These are phyloP conservation scores for Jackrogersella multiformis DNA, from an alignment of 495 filamentous ascomycete species.

Conservation along the genomic window DNA sequence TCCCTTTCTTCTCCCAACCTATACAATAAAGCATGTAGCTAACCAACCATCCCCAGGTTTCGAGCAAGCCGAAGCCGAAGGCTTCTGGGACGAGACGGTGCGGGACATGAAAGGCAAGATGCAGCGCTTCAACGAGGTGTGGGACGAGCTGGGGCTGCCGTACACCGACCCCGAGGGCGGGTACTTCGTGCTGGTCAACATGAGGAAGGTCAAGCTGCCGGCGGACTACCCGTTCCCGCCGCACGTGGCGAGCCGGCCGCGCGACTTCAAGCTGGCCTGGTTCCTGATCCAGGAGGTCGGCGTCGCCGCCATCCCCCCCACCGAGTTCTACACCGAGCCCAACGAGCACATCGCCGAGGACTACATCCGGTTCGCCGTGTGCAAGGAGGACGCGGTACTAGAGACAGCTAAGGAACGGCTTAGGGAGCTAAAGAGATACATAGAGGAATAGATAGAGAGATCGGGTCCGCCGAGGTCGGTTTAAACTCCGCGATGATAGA, in stretches of 20 bases:
- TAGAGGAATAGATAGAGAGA: constrained; percentile 42
- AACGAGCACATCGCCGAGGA: constrained; percentile 89
- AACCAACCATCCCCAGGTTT: constrained; percentile 61
- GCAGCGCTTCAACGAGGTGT: constrained; percentile 83
- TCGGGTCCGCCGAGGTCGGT: background rate
- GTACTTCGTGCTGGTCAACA: constrained; percentile 95
- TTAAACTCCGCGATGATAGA: background rate
- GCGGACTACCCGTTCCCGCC: constrained; percentile 84
- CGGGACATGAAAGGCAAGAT: constrained; percentile 92
- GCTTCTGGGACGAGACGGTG: constrained; percentile 89
- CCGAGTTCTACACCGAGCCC: constrained; percentile 89
- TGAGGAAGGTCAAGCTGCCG: constrained; percentile 83
- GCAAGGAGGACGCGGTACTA: constrained; percentile 91
- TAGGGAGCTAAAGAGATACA: constrained; percentile 85
- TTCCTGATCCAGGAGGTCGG: constrained; percentile 96
- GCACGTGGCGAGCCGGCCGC: constrained; percentile 82
- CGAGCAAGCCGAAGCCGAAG: constrained; percentile 82
- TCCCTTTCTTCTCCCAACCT: no score
- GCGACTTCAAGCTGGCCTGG: constrained; percentile 95
- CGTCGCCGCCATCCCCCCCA: constrained; percentile 94
- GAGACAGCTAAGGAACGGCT: constrained; percentile 90
- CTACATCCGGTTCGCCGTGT: constrained; percentile 94
- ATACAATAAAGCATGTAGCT: background rate
- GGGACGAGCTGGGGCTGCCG: constrained; percentile 86
- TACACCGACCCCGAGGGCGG: constrained; percentile 95